Base-by-base conservation (phyloP, 352 stramenopile species). In the Phytopythium boreale region DNA sequence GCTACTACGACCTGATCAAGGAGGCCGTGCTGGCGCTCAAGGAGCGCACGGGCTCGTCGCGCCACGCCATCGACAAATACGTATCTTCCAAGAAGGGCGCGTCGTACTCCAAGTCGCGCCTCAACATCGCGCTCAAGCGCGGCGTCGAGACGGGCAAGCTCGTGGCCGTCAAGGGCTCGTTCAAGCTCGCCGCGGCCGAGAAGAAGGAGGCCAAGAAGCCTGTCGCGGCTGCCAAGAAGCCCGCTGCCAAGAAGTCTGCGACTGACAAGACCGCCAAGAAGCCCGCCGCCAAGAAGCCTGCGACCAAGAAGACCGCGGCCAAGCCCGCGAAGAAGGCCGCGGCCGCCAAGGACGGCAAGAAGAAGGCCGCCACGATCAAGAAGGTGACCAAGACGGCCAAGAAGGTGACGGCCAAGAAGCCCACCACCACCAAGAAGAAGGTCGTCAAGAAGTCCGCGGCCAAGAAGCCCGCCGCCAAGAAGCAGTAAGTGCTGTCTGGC, bases 31-130 rank as follows among this genome's bases (percentile, higher is more conserved):
- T 92, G 52, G 66, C 84, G 64, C 88, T 98, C 55, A 97, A 98
- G 75, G 92, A 97, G 63, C 90, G 91, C 70, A 88, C 75, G 59
- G 92, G 93, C 60, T 97, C 90, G 59, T 98, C 92, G 31, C 80
- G 87, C 52, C 80, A 96, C 65, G 93, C 93, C n/a, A 98, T 98
- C 68, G 95, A 97, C 77, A 98, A 98, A 77, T 97, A 85, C 68
- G 90, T 98, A 66, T 86, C 90, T 56, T 76, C 78, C 24, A 95
- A 95, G 79, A 94, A 95, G 73, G 86, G 84, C 50, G 71, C 74
- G 22, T 82, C 73, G 51, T 95, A 93, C 76, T 81, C 77, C 56
- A 90, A 90, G 64, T 87, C 86, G 47, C 83, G 85, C 24, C 71
- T 97, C 47, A 96, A 95, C 76, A 88, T 96, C 24, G 90, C 92